Percentiles rank a stretch among this genome's conserved stretches.
phyloP scores from a whole-genome alignment of 768 basidiomycete species.

The Lactarius hatsudake region DNA sequence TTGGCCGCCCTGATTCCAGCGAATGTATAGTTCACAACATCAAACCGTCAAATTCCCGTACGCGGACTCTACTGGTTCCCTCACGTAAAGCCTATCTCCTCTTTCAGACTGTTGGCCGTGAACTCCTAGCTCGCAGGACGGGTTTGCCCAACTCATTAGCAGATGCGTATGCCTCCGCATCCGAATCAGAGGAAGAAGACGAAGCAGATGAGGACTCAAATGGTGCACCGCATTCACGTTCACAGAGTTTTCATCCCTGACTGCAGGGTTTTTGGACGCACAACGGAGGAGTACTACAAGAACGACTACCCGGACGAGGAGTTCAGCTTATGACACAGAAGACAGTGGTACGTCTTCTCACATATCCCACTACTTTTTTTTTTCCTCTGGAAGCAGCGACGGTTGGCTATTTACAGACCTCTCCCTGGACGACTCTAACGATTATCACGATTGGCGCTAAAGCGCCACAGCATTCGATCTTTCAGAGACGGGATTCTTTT shows the following conservation, averaged over 20 bases:
- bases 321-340: slow-evolving; percentile 33
- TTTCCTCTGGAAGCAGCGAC: neutral
- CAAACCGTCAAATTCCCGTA: slow-evolving; percentile 7
- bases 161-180: slow-evolving; percentile 49
- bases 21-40: slow-evolving; percentile 12
- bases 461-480: neutral
- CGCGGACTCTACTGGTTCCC: slow-evolving; percentile 14
- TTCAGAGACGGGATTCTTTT: neutral
- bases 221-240: slow-evolving; percentile 41
- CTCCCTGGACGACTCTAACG: slow-evolving; percentile 2
- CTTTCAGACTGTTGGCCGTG: slow-evolving; percentile 2
- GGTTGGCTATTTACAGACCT: slow-evolving; percentile 4
- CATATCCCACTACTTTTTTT: neutral
- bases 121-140: slow-evolving; percentile 41
- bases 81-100: slow-evolving; percentile 29
- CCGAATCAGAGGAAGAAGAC: slow-evolving; percentile 66
- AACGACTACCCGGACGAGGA: slow-evolving; percentile 82
- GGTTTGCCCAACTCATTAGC: slow-evolving; percentile 59
- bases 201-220: slow-evolving; percentile 86
- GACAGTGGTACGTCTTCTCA: slow-evolving; percentile 27
- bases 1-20: neutral
- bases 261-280: neutral
- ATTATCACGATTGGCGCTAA: slow-evolving; percentile 1
- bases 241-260: neutral
- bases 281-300: slow-evolving; percentile 81